These are phyloP conservation scores for Solanum dulcamara DNA, from an alignment of 257 asterid genomes.

Conservation along the genomic window DNA sequence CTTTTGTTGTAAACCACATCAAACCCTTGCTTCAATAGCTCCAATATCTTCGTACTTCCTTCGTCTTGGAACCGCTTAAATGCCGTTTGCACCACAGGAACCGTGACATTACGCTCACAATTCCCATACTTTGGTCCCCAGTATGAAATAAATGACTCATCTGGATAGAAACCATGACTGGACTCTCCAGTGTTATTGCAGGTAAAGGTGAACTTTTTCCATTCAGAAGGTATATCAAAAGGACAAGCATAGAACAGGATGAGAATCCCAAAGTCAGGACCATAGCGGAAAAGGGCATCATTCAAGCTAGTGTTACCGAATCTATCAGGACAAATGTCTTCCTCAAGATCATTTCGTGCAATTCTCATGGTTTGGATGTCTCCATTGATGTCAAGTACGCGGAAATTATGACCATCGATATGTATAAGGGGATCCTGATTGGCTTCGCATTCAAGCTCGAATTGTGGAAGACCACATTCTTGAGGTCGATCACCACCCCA, in stretches of 20 bases:
- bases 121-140: not conserved
- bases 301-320: not conserved
- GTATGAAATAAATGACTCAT: not conserved
- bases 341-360: conserved; percentile 7
- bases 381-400: not conserved
- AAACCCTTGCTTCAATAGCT: conserved; percentile 4
- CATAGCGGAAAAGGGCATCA: not conserved
- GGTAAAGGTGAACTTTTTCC: not conserved
- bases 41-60: not conserved
- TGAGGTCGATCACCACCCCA: conserved; percentile 30
- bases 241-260: not conserved
- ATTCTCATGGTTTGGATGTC: not conserved
- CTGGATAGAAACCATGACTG: not conserved
- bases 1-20: not conserved
- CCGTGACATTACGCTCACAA: not conserved
- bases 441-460: conserved; percentile 20
- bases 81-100: not conserved
- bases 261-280: not conserved
- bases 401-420: not conserved
- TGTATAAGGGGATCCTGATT: not conserved
- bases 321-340: conserved; percentile 3
- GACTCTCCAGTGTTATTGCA: not conserved
- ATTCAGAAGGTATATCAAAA: not conserved
- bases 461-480: conserved; percentile 40
- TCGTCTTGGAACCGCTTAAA: not conserved